Evolutionary conservation across 257 asterid species (phyloP).

Genomic region (Coffea canephora): DNA sequence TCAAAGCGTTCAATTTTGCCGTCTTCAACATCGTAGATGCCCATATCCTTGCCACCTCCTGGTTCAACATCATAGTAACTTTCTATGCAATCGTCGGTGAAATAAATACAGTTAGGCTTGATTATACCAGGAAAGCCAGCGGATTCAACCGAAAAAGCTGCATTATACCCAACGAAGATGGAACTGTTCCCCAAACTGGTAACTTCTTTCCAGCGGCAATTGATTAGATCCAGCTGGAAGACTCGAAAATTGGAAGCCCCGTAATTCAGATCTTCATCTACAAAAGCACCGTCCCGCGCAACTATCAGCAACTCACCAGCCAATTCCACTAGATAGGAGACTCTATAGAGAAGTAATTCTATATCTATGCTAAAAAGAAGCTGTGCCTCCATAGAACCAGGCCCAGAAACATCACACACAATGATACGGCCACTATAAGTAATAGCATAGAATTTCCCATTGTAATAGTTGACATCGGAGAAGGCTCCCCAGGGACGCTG

Average conservation of each 20-base stretch:
- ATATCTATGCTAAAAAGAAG: background rate
- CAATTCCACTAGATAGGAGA: too few species aligned
- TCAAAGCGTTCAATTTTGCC: background rate
- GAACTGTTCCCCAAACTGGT: background rate
- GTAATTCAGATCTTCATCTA: too few species aligned
- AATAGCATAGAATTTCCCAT: background rate
- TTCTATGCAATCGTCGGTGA: background rate
- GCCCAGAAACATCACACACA: background rate
- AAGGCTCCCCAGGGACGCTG: too few species aligned
- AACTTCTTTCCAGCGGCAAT: background rate
- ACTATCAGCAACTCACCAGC: background rate
- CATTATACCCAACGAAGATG: background rate
- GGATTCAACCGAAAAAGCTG: background rate
- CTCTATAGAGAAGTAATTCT: too few species aligned
- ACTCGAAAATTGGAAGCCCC: too few species aligned
- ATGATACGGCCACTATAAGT: background rate
- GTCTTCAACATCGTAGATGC: background rate
- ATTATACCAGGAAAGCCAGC: background rate
- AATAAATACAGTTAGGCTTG: slow-evolving; percentile 1
- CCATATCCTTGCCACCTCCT: background rate
- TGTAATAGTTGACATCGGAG: background rate
- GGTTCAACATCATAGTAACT: too few species aligned
- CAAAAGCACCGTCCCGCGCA: background rate
- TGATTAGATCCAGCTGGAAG: background rate
- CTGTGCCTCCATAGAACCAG: background rate